A percentile compares a stretch with the other conserved stretches of the same genome.
Evolutionary conservation across 331 rosid genomes (phyloP).

Genomic region (Cydonia oblonga): DNA sequence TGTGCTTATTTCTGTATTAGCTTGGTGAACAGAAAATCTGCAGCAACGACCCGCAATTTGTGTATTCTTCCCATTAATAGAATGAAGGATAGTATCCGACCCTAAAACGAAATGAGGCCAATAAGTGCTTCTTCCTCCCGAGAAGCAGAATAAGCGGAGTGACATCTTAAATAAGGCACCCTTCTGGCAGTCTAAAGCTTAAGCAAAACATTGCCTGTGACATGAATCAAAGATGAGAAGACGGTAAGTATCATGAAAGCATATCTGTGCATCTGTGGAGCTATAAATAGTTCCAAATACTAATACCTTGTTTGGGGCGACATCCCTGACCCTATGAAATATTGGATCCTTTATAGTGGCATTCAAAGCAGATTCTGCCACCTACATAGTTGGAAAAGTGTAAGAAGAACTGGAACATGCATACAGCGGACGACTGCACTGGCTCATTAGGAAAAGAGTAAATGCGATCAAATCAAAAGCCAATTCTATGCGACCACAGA

Average conservation of each 20-base stretch:
- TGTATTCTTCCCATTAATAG: too few relatives aligned
- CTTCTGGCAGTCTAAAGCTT: constrained; percentile 73
- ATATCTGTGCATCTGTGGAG: not conserved
- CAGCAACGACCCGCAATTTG: too few relatives aligned
- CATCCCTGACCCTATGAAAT: constrained; percentile 85
- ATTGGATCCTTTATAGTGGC: constrained; percentile 42
- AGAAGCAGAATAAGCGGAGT: constrained; percentile 11
- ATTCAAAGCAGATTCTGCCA: constrained; percentile 67
- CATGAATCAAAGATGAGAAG: not conserved
- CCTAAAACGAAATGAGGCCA: not conserved
- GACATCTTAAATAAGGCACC: constrained; percentile 36
- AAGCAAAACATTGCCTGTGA: constrained; percentile 87
- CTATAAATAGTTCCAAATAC: not conserved
- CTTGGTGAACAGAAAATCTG: too few relatives aligned
- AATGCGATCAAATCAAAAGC: not conserved
- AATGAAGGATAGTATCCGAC: too few relatives aligned
- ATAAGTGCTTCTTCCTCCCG: not conserved
- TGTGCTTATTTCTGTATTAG: too few relatives aligned
- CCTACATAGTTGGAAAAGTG: constrained; percentile 33
- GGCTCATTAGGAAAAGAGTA: not conserved
- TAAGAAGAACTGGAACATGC: not conserved
- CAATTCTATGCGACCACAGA: not conserved
- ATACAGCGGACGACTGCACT: not conserved
- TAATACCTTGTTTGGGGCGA: constrained; percentile 91
- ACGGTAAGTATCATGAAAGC: not conserved